Evolutionary conservation across 2,329 filamentous ascomycete genomes (phyloP).

Genomic region (Aureobasidium sp.): DNA sequence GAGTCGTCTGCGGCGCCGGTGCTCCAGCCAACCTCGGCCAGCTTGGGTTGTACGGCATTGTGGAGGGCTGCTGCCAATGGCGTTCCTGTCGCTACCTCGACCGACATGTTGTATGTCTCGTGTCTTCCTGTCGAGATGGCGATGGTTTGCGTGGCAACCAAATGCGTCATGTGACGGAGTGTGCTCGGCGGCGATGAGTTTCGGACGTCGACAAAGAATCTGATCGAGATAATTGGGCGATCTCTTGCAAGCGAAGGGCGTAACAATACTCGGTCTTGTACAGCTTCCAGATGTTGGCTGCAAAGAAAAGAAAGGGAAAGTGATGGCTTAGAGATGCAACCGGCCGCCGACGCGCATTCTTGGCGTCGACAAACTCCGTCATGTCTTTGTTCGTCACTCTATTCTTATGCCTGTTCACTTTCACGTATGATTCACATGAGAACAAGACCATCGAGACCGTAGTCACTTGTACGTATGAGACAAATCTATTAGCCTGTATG

Average conservation of each 20-base stretch:
- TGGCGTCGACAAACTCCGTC: background rate
- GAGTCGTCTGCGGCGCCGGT: slow-evolving; percentile 71
- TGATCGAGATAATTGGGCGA: background rate
- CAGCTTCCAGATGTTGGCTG: background rate
- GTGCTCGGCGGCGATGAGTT: background rate
- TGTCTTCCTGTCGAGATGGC: background rate
- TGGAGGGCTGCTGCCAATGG: slow-evolving; percentile 79
- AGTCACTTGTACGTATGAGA: slow-evolving; percentile 1
- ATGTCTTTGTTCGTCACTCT: background rate
- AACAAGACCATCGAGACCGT: background rate
- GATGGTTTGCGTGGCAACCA: background rate
- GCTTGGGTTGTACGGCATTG: slow-evolving; percentile 75
- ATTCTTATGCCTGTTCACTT: background rate
- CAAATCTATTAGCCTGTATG: background rate
- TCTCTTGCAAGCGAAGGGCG: background rate
- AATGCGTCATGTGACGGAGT: background rate
- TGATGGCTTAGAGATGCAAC: slow-evolving; percentile 5
- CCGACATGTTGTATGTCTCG: slow-evolving; percentile 51
- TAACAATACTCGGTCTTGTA: background rate
- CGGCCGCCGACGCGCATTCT: background rate
- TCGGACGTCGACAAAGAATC: background rate
- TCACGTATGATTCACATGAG: background rate
- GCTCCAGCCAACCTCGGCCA: slow-evolving; percentile 89
- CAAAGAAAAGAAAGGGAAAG: slow-evolving; percentile 1
- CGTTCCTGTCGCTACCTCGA: slow-evolving; percentile 68